Conservation (phyloP, 2,329 filamentous ascomycete genomes). For the Fusarium longipes region DNA sequence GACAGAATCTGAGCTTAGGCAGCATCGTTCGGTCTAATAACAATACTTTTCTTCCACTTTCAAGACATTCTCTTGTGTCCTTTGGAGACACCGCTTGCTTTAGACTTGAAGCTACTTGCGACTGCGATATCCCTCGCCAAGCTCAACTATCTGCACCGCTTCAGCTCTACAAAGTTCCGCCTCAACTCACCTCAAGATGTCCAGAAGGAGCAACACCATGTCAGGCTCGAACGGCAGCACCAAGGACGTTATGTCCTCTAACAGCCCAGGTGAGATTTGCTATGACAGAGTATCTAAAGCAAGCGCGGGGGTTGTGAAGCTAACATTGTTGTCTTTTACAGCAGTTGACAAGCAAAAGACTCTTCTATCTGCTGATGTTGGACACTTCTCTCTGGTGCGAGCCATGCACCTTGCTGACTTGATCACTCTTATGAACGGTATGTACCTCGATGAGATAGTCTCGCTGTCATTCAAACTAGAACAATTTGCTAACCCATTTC, state of each 20-base stretch:
- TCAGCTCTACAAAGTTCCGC: background rate
- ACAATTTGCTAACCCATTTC: conserved; percentile 12
- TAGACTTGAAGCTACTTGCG: conserved; percentile 6
- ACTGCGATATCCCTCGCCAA: background rate
- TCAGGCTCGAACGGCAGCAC: conserved; percentile 45
- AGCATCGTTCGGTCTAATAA: background rate
- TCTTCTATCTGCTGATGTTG: conserved; percentile 74
- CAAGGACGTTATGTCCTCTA: conserved; percentile 47
- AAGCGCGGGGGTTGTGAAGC: conserved; percentile 1
- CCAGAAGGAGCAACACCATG: conserved; percentile 66
- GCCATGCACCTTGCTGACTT: conserved; percentile 84
- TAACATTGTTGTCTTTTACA: conserved; percentile 47
- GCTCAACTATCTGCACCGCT: background rate
- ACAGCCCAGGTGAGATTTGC: conserved; percentile 51
- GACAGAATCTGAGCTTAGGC: background rate
- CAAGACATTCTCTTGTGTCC: background rate
- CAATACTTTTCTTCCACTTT: background rate
- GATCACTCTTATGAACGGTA: conserved; percentile 85
- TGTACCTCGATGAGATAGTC: conserved; percentile 17
- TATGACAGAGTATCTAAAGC: background rate
- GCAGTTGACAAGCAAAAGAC: conserved; percentile 80
- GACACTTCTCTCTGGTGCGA: conserved; percentile 77
- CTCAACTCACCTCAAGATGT: conserved; percentile 62
- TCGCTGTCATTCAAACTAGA: background rate
- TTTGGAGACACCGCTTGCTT: conserved; percentile 20